Evolutionary conservation across 352 stramenopile genomes (phyloP), one percentile per base, ranked within the genome.

Genomic region (Globisporangium recalcitrans): DNA sequence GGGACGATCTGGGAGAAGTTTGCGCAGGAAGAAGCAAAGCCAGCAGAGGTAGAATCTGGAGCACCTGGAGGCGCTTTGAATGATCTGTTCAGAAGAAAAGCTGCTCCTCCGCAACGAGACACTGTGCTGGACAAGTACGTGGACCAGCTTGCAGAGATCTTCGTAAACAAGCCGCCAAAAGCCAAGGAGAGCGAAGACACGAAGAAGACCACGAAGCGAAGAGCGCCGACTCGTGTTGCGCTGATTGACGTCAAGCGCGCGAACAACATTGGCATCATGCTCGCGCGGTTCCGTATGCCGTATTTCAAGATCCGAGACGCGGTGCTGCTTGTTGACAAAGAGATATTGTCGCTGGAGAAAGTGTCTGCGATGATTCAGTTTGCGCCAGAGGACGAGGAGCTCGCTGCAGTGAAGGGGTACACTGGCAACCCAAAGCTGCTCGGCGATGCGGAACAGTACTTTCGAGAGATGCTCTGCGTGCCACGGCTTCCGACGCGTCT

Each of bases 241-340:
- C 65, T 94, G 29, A 92, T 94, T 64, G 85, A 94, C 42, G 78
- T 83, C 4, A 94, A 94, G 60, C 78, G 85, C 16, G 85, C 85
- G 7, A 94, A 92, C 71, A 94, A 94, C 38, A 92, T 94, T 40
- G 85, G 85, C 55, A 94, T 94, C 65, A 91, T 94, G 85, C 59
- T 94, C 10, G 85, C 85, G 19, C 77, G 85, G 31, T 94, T 94
- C 62, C 81, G 85, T n/a, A 31, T 94, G 47, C 85, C 85, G 29
- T 94, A 94, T 63, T 73, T 72, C 40, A 87, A 87, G 60, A 87
- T 94, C 65, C 76, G 81, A 29, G 74, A 90, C 51, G 81, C 85
- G 19, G 78, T 94, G n/a, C 54, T 94, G 21, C 52, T 89, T 31
- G 78, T 94, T 6, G 85, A 94, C 68, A 91, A 91, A 53, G 73